Evolutionary conservation across 2,329 filamentous ascomycete species (phyloP).

Genomic region (Microthyrium microscopicum): DNA sequence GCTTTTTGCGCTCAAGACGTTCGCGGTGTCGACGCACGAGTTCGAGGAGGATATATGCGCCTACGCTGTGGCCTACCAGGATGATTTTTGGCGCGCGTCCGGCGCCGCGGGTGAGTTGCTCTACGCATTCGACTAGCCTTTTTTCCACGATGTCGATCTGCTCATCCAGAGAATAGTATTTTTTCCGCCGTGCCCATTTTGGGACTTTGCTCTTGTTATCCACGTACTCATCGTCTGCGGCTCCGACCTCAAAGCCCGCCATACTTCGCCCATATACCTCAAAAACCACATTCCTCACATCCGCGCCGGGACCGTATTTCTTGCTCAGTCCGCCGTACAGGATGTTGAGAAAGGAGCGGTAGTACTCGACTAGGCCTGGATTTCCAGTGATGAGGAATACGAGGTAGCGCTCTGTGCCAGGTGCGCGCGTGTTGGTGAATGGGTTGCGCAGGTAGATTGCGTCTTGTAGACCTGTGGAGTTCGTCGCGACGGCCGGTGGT

Average conservation of each 20-base stretch:
- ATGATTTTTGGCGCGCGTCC: conserved; percentile 13
- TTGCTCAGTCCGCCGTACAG: conserved; percentile 35
- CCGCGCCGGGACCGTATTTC: conserved; percentile 4
- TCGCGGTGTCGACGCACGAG: conserved; percentile 16
- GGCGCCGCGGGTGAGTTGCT: conserved; percentile 5
- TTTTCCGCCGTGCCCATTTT: neutral
- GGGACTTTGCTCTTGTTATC: conserved; percentile 10
- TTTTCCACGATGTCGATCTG: conserved; percentile 33
- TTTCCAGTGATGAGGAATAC: conserved; percentile 64
- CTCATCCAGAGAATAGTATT: conserved; percentile 27
- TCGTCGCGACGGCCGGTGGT: too few relatives aligned
- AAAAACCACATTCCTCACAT: conserved; percentile 10
- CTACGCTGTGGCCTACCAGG: conserved; percentile 31
- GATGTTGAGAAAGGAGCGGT: conserved; percentile 46
- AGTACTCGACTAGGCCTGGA: conserved; percentile 60
- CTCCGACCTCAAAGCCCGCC: conserved; percentile 25
- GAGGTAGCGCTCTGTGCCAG: too few relatives aligned
- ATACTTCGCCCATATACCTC: conserved; percentile 25
- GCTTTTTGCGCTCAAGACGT: conserved; percentile 9
- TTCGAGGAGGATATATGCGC: conserved; percentile 29
- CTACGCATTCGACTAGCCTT: conserved; percentile 17
- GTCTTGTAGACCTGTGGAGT: too few relatives aligned
- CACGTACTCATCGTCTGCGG: conserved; percentile 7
- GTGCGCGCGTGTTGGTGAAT: too few relatives aligned
- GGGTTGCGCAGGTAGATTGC: too few relatives aligned